Conservation (phyloP, 1,284 basidiomycete species). For the Cryptococcus sp. region DNA sequence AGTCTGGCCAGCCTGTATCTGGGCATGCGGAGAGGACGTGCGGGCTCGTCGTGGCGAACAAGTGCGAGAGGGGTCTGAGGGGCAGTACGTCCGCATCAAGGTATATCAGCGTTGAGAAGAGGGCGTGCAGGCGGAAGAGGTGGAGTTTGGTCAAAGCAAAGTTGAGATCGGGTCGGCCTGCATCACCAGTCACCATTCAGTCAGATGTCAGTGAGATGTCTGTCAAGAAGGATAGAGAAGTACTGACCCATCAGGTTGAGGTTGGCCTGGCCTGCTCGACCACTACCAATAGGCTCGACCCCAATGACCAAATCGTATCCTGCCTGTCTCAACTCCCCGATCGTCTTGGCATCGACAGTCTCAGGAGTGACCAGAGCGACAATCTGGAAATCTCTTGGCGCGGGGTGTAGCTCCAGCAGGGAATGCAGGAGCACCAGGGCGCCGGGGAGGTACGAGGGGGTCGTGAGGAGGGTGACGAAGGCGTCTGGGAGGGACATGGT, state of each 20-base stretch:
- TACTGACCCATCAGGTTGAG: conserved; percentile 79
- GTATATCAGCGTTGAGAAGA: conserved; percentile 84
- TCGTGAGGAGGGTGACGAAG: conserved; percentile 86
- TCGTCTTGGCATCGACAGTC: conserved; percentile 80
- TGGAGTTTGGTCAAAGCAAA: conserved; percentile 94
- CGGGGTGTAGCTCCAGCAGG: conserved; percentile 73
- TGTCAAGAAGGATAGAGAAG: background rate
- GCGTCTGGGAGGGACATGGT: conserved; percentile 56
- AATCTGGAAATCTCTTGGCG: conserved; percentile 72
- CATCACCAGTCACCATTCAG: background rate
- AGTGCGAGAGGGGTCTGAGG: conserved; percentile 78
- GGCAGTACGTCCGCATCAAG: conserved; percentile 96
- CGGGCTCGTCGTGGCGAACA: conserved; percentile 65
- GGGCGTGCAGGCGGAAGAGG: conserved; percentile 80
- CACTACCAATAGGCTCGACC: conserved; percentile 75
- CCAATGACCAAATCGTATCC: conserved; percentile 82
- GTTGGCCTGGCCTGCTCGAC: conserved; percentile 60
- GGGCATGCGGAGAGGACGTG: conserved; percentile 73
- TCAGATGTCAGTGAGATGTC: background rate
- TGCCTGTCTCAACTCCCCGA: conserved; percentile 75
- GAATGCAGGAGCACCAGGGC: conserved; percentile 83
- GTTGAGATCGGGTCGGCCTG: conserved; percentile 89
- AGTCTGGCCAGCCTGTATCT: conserved; percentile 98
- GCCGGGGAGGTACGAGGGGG: conserved; percentile 87
- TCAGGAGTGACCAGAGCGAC: conserved; percentile 93